Conservation (phyloP, 495 filamentous ascomycete genomes). For the Hyphodiscus hymeniophilus region DNA sequence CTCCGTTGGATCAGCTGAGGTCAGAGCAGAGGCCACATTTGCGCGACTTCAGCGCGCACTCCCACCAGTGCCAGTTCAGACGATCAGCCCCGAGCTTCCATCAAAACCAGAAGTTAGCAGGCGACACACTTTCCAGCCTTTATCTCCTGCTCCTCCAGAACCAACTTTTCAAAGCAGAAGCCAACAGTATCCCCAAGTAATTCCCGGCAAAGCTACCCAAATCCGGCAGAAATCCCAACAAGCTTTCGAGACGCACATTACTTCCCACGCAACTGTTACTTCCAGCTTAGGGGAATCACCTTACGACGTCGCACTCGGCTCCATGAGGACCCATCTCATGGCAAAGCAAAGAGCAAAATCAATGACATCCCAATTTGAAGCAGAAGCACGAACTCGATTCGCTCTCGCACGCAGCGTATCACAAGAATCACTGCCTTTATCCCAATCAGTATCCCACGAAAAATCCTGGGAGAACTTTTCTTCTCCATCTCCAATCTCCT, state of each 20-base stretch:
- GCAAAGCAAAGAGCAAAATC: constrained; percentile 8
- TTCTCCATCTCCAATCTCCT: too few species aligned
- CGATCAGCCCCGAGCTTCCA: not conserved
- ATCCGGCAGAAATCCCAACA: not conserved
- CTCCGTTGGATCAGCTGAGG: constrained; percentile 18
- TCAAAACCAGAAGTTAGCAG: not conserved
- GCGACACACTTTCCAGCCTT: not conserved
- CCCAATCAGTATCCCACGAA: too few species aligned
- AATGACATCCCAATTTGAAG: constrained; percentile 17
- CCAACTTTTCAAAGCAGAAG: not conserved
- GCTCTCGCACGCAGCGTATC: not conserved
- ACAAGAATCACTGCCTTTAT: not conserved
- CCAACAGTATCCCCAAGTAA: not conserved
- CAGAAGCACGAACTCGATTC: constrained; percentile 8
- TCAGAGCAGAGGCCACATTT: constrained; percentile 12
- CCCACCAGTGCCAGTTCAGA: constrained; percentile 9
- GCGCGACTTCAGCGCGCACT: constrained; percentile 10
- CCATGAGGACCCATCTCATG: not conserved
- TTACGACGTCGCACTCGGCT: constrained; percentile 6
- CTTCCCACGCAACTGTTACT: not conserved
- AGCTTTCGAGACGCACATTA: constrained; percentile 12
- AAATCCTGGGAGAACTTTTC: too few species aligned
- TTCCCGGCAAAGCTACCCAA: not conserved
- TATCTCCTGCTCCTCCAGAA: not conserved
- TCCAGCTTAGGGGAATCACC: constrained; percentile 8